These are phyloP conservation scores for Serpula lacrymans DNA, from an alignment of 768 basidiomycete species.

Conservation along the genomic window DNA sequence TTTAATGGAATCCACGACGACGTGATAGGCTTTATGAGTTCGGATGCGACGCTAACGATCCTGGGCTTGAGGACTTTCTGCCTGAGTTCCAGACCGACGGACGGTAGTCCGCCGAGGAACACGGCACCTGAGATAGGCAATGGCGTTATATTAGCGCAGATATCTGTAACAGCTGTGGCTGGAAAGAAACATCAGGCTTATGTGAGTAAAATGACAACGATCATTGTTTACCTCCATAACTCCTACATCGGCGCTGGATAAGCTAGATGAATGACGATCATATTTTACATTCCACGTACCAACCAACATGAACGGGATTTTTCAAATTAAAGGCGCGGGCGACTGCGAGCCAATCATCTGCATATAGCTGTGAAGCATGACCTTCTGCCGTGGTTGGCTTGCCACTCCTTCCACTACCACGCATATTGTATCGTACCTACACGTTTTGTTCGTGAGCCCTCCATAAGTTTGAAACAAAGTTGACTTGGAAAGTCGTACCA, in stretches of 20 bases:
- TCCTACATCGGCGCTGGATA: constrained; percentile 19
- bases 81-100: constrained; percentile 18
- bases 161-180: constrained; percentile 28
- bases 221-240: constrained; percentile 23
- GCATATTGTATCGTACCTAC: constrained; percentile 32
- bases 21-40: constrained; percentile 17
- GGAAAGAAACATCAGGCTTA: not conserved
- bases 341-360: constrained; percentile 31
- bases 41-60: constrained; percentile 15
- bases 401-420: constrained; percentile 31
- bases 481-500: constrained; percentile 14
- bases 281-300: constrained; percentile 26
- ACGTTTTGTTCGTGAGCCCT: not conserved
- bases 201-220: not conserved
- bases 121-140: constrained; percentile 27
- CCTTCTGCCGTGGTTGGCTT: constrained; percentile 22
- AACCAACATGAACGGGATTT: constrained; percentile 31
- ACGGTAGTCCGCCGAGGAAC: constrained; percentile 25
- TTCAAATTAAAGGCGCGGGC: constrained; percentile 24
- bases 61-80: constrained; percentile 19
- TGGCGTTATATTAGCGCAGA: constrained; percentile 22
- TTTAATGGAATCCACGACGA: not conserved
- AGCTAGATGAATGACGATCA: constrained; percentile 22
- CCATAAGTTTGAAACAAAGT: not conserved
- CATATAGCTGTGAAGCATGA: constrained; percentile 25